Base-by-base conservation (phyloP, 2,329 filamentous ascomycete species). In the Leptographium radiaticola region DNA sequence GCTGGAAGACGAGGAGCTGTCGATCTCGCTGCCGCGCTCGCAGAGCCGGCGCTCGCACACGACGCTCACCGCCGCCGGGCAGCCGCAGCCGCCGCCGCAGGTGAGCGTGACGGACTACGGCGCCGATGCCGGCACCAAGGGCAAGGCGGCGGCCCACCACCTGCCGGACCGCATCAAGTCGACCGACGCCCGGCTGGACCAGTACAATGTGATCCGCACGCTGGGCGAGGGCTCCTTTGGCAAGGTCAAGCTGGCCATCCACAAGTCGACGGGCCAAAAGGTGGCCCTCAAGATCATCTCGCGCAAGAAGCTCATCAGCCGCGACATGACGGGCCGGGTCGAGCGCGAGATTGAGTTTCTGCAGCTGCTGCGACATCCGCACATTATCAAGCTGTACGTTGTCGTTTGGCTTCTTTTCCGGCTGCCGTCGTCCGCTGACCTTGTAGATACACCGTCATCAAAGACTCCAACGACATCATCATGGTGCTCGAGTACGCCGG, bases 401-500 rank as follows among this genome's bases (percentile, higher is more conserved):
- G 31, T 11, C 25, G 25, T 25, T 5, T 25, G 25, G 25, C 1
- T 36, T 20, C 20, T 30, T 38, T 49, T n/a, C 43, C 16, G 31
- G 7, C 13, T 39, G 30, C 18, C n/a, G 13, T 25, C 50, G 5
- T 13, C 40, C 45, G 54, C 66, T 67, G 56, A 69, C 56, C 47
- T 42, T 49, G 45, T 31, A 93, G 88, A 54, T 95, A 89, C 70
- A 97, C 93, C 34, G 93, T 98, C 59, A 97, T 98, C 68, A 96
- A 95, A 58, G 96, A 91, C 8, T 81, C 84, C 30, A 83, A 80
- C 58, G 93, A 98, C 67, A 98, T 98, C 66, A 93, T 97, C 69
- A 98, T 98, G 93, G 93, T 98, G 49, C 81, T 98, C 61, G 93
- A 98, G 70, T 98, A 95, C 70, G 93, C 93, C 44, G 93, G 93